These are phyloP conservation scores for Hypoxylon sp. DNA, from an alignment of 2,329 filamentous ascomycete species.

Conservation along the genomic window DNA sequence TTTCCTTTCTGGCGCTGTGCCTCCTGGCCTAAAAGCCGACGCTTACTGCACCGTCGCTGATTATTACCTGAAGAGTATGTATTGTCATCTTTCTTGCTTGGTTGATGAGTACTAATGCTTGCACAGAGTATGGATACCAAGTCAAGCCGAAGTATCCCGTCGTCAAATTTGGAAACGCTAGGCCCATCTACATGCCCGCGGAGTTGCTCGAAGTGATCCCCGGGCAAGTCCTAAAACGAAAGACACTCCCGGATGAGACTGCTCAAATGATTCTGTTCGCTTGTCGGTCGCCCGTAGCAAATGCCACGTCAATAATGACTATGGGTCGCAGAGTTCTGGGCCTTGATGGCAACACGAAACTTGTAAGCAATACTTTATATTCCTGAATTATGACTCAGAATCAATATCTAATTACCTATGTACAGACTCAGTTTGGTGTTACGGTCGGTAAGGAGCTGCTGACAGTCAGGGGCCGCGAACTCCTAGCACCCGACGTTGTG, in stretches of 20 bases:
- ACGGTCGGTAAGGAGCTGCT: constrained; percentile 73
- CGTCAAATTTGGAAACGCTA: constrained; percentile 74
- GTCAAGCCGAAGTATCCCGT: constrained; percentile 66
- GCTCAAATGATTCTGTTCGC: constrained; percentile 80
- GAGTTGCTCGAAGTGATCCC: constrained; percentile 75
- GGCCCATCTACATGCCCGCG: constrained; percentile 75
- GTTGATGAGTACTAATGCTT: constrained; percentile 35
- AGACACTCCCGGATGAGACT: constrained; percentile 74
- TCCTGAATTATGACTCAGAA: neutral
- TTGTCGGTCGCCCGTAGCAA: constrained; percentile 75
- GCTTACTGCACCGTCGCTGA: constrained; percentile 58
- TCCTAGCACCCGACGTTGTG: constrained; percentile 71
- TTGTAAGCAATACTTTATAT: constrained; percentile 56
- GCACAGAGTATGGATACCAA: constrained; percentile 48
- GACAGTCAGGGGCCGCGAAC: constrained; percentile 79
- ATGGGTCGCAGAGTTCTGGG: constrained; percentile 71
- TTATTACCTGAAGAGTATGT: constrained; percentile 63
- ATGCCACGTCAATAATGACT: constrained; percentile 75
- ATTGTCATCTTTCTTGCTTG: neutral
- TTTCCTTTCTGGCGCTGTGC: constrained; percentile 48
- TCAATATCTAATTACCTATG: constrained; percentile 14
- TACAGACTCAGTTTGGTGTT: constrained; percentile 71
- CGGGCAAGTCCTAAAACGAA: constrained; percentile 74
- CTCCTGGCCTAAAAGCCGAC: constrained; percentile 50
- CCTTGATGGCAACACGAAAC: constrained; percentile 66